These are phyloP conservation scores for Chytridium lagenaria DNA, from an alignment of 371 early-diverging fungal genomes.

Conservation along the genomic window DNA sequence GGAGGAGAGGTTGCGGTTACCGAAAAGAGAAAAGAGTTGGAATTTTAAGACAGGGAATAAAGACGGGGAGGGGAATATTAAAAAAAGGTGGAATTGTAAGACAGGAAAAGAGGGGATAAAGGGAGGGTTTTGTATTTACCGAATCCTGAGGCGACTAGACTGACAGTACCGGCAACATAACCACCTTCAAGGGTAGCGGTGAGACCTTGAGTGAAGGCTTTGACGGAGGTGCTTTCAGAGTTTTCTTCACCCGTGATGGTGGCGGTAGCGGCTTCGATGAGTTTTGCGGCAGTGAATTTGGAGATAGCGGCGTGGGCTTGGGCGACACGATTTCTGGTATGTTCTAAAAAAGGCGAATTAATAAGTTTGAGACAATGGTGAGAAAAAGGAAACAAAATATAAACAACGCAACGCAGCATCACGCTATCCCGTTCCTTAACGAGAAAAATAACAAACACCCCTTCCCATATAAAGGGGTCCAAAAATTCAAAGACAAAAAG, in stretches of 20 bases:
- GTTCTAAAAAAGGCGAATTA: constrained; percentile 11
- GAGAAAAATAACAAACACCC: neutral
- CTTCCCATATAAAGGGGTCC: no score
- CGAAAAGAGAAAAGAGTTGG: neutral
- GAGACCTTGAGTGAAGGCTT: constrained; percentile 29
- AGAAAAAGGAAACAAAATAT: neutral
- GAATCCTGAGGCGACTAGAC: constrained; percentile 36
- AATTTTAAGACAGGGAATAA: no score
- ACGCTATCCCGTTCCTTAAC: neutral
- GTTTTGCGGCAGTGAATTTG: constrained; percentile 23
- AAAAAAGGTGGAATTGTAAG: constrained; percentile 3
- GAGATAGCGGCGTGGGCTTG: constrained; percentile 1
- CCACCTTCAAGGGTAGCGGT: constrained; percentile 41
- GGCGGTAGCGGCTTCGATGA: constrained; percentile 25
- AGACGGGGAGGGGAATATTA: neutral
- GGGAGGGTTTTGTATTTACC: no score
- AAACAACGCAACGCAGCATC: neutral
- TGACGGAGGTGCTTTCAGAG: constrained; percentile 21
- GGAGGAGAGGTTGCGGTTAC: neutral
- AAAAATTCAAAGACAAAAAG: neutral
- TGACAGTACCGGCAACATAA: constrained; percentile 34
- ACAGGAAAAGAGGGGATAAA: neutral
- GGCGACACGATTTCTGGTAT: constrained; percentile 27
- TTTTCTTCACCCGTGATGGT: constrained; percentile 23
- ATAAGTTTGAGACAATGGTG: neutral